A percentile compares a stretch with the other conserved stretches of the same genome.
phyloP scores from a whole-genome alignment of 2,329 filamentous ascomycete genomes.

The Erysiphe pulchra region DNA sequence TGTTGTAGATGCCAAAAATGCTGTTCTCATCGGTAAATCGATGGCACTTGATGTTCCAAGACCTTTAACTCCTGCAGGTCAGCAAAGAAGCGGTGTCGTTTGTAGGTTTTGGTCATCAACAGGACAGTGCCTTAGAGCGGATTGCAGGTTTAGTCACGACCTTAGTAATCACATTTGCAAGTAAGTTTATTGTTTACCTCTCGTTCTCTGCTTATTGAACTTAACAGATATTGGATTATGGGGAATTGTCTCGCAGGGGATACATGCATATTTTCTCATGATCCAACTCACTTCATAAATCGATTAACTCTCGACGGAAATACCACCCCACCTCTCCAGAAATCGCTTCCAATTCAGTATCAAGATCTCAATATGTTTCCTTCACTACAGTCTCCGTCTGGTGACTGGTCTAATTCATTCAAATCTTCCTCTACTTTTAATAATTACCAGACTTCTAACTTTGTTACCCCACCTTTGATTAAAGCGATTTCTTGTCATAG shows the following conservation, averaged over 20 bases:
- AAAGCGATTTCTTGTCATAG: conserved; percentile 30
- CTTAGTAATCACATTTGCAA: conserved; percentile 94
- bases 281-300: conserved; percentile 65
- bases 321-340: conserved; percentile 35
- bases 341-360: conserved; percentile 44
- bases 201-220: conserved; percentile 4
- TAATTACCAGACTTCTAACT: conserved; percentile 23
- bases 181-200: conserved; percentile 24
- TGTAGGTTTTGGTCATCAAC: conserved; percentile 95
- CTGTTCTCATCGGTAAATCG: conserved; percentile 68
- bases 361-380: conserved; percentile 75
- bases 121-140: conserved; percentile 82
- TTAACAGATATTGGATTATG: conserved; percentile 66
- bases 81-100: conserved; percentile 63
- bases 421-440: conserved; percentile 19
- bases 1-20: conserved; percentile 31
- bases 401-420: conserved; percentile 27
- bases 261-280: conserved; percentile 91
- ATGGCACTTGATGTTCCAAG: conserved; percentile 48
- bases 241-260: conserved; percentile 86
- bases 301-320: conserved; percentile 50
- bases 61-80: conserved; percentile 49
- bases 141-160: conserved; percentile 94
- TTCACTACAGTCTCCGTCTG: conserved; percentile 36
- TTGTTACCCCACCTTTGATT: conserved; percentile 44